These are phyloP conservation scores for Hydrangea macrophylla DNA, from an alignment of 148 eudicot species.

Conservation along the genomic window DNA sequence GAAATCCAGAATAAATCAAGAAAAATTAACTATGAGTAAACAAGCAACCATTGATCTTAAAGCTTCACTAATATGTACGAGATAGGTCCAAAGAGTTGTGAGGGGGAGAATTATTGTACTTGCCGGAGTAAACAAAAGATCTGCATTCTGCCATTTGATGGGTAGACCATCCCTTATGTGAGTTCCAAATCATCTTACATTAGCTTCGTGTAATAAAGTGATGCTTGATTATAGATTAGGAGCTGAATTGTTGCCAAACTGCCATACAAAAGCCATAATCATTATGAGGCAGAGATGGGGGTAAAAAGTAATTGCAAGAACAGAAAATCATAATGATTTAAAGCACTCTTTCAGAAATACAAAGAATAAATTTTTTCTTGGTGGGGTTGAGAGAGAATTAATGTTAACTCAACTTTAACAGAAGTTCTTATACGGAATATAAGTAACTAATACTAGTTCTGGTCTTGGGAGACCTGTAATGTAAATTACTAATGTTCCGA, in stretches of 20 bases:
- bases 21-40: neutral
- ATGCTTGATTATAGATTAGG: neutral
- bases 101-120: neutral
- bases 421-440: no score
- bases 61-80: neutral
- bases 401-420: no score
- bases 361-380: no score
- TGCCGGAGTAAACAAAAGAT: neutral
- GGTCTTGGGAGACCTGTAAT: no score
- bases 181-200: neutral
- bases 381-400: no score
- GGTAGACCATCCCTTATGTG: neutral
- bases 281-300: neutral
- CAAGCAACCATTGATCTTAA: neutral
- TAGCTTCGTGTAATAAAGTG: neutral
- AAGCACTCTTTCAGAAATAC: no score
- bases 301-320: neutral
- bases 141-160: neutral
- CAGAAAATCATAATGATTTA: neutral
- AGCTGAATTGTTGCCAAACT: slow-evolving; percentile 1
- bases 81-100: neutral
- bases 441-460: no score
- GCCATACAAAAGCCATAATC: neutral
- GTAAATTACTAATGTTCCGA: no score
- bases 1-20: neutral